Conservation (phyloP, 2,329 filamentous ascomycete genomes). For the Venturiaceae sp. region DNA sequence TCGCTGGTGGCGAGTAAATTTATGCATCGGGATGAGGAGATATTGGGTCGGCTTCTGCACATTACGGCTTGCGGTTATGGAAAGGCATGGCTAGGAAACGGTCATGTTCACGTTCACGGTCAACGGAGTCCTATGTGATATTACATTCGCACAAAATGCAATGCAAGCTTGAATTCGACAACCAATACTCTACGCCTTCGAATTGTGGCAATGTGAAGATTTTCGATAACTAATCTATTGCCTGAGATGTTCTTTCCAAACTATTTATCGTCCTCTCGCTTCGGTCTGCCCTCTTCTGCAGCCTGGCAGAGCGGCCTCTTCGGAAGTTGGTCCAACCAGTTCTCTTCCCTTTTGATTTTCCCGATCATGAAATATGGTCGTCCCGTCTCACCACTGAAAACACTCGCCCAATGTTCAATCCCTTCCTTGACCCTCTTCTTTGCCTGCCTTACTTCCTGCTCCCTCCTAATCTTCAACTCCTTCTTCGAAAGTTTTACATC, state of each 20-base stretch:
- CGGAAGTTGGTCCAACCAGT: slow-evolving; percentile 50
- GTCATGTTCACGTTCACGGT: background rate
- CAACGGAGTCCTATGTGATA: slow-evolving; percentile 2
- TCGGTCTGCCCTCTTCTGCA: slow-evolving; percentile 58
- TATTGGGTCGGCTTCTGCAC: background rate
- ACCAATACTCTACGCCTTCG: background rate
- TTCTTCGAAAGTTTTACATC: slow-evolving; percentile 16
- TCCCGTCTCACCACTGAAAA: slow-evolving; percentile 61
- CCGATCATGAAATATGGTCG: slow-evolving; percentile 78
- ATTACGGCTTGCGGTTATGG: background rate
- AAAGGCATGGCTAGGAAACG: background rate
- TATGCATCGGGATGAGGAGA: background rate
- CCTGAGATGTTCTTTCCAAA: no score
- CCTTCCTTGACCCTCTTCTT: slow-evolving; percentile 54
- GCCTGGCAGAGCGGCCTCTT: slow-evolving; percentile 58
- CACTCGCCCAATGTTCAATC: slow-evolving; percentile 71
- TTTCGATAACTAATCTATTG: no score
- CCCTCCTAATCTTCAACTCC: slow-evolving; percentile 40
- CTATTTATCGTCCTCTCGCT: background rate
- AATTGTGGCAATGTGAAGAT: no score
- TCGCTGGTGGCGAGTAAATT: slow-evolving; percentile 25
- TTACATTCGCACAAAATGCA: background rate
- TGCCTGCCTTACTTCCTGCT: slow-evolving; percentile 57
- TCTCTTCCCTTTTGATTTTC: slow-evolving; percentile 52
- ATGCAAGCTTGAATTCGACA: background rate